Percentiles rank a stretch among this genome's conserved stretches.
Evolutionary conservation across 768 basidiomycete genomes (phyloP).

Genomic region (Leccinum disarticulatum): DNA sequence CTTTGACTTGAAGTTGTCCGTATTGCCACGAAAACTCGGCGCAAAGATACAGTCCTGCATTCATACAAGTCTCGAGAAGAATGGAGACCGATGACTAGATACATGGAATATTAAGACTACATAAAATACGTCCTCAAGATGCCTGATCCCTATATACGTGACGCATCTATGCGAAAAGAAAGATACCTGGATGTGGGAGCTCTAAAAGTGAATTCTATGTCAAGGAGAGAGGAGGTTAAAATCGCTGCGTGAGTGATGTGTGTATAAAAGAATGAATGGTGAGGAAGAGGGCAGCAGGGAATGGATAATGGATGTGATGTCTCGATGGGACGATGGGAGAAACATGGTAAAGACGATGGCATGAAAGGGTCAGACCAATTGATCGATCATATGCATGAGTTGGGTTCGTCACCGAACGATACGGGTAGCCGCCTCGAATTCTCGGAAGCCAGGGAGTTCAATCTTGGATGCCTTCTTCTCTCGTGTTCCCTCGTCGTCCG

Average conservation of each 20-base stretch:
- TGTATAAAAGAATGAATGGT: constrained; percentile 5
- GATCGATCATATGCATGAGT: constrained; percentile 5
- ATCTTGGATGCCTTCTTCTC: constrained; percentile 34
- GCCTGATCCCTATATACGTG: constrained; percentile 33
- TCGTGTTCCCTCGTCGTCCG: constrained; percentile 23
- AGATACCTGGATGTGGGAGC: constrained; percentile 10
- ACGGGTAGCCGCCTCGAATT: constrained; percentile 55
- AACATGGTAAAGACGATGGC: constrained; percentile 8
- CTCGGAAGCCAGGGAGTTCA: constrained; percentile 61
- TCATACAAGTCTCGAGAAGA: constrained; percentile 19
- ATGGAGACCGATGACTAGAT: constrained; percentile 21
- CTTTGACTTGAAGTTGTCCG: background rate
- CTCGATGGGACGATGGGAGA: constrained; percentile 6
- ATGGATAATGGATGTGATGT: constrained; percentile 22
- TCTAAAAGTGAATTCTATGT: constrained; percentile 29
- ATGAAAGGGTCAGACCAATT: background rate
- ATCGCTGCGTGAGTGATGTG: constrained; percentile 12
- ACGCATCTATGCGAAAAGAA: constrained; percentile 29
- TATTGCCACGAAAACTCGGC: background rate
- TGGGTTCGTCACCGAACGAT: constrained; percentile 16
- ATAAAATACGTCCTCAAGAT: constrained; percentile 38
- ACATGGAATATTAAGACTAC: constrained; percentile 33
- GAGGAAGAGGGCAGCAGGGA: constrained; percentile 1
- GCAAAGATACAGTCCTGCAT: constrained; percentile 19
- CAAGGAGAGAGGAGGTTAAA: constrained; percentile 5